Percentiles rank a stretch among this genome's conserved stretches.
Conservation (phyloP, 2,329 filamentous ascomycete genomes). For the Chrysosporium queenslandicum region DNA sequence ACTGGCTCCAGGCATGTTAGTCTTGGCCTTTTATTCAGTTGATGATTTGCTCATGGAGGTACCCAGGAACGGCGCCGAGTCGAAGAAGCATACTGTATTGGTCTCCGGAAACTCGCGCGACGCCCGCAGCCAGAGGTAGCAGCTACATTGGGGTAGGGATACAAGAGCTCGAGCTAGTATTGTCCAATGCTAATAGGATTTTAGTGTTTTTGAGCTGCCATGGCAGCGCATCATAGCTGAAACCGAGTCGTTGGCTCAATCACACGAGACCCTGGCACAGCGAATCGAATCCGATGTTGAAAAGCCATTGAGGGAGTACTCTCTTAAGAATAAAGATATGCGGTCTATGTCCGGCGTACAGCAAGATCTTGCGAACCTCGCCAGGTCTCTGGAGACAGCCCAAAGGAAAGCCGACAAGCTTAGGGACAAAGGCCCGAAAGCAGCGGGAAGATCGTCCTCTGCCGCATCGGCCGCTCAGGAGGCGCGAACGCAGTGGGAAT, state of each 20-base stretch:
- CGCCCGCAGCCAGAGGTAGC: conserved; percentile 63
- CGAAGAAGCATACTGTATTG: conserved; percentile 79
- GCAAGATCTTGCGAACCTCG: conserved; percentile 66
- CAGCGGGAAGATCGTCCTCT: conserved; percentile 62
- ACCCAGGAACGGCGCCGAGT: conserved; percentile 78
- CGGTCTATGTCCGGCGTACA: conserved; percentile 71
- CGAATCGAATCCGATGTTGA: conserved; percentile 87
- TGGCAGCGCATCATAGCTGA: conserved; percentile 81
- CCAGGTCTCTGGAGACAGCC: conserved; percentile 73
- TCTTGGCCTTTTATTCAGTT: neutral
- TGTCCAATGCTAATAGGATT: conserved; percentile 11
- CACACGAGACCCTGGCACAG: conserved; percentile 69
- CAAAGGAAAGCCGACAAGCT: conserved; percentile 81
- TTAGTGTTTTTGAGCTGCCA: conserved; percentile 76
- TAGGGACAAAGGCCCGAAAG: conserved; percentile 63
- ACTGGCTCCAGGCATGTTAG: conserved; percentile 77
- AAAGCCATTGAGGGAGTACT: conserved; percentile 66
- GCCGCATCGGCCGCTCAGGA: conserved; percentile 64
- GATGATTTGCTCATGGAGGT: neutral
- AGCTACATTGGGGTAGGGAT: conserved; percentile 73
- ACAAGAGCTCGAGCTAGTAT: conserved; percentile 2
- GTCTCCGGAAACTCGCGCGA: conserved; percentile 68
- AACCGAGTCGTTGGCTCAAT: conserved; percentile 68
- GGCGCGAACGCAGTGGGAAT: conserved; percentile 80
- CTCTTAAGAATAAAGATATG: conserved; percentile 61